Percentiles rank a stretch among this genome's conserved stretches.
Evolutionary conservation across 148 eudicot species (phyloP).

Genomic region (Spergularia marina): DNA sequence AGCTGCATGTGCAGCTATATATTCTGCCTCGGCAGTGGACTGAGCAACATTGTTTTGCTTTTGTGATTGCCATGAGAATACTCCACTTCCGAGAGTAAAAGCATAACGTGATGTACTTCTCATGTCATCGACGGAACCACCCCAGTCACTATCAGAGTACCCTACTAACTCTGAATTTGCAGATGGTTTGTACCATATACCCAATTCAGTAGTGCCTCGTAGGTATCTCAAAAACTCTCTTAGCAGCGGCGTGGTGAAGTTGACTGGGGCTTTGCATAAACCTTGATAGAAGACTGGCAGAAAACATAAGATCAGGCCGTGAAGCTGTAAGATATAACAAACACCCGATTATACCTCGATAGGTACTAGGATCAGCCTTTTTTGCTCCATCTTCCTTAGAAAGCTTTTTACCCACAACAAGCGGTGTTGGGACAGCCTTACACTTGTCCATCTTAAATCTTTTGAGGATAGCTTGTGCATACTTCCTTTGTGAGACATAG

Average conservation of each 20-base stretch:
- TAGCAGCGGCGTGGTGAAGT: neutral
- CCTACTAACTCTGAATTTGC: neutral
- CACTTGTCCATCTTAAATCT: neutral
- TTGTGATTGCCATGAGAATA: conserved; percentile 3
- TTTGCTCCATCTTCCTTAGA: too few species aligned
- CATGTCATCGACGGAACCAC: neutral
- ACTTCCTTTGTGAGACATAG: neutral
- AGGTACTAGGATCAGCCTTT: too few species aligned
- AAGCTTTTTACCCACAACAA: neutral
- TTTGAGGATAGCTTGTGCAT: neutral
- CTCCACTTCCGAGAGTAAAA: neutral
- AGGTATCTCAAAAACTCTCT: neutral
- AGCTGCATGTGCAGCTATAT: neutral
- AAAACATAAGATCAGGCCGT: too few species aligned
- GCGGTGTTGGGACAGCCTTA: neutral
- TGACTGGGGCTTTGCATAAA: neutral
- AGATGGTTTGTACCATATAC: neutral
- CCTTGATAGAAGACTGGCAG: neutral
- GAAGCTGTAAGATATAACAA: too few species aligned
- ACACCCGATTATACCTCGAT: too few species aligned
- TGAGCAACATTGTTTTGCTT: neutral
- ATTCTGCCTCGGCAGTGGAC: neutral
- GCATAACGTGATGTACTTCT: neutral
- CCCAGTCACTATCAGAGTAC: neutral
- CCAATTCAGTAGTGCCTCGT: neutral